These are phyloP conservation scores for Alternaria alternata DNA, from an alignment of 2,329 filamentous ascomycete genomes.

Conservation along the genomic window DNA sequence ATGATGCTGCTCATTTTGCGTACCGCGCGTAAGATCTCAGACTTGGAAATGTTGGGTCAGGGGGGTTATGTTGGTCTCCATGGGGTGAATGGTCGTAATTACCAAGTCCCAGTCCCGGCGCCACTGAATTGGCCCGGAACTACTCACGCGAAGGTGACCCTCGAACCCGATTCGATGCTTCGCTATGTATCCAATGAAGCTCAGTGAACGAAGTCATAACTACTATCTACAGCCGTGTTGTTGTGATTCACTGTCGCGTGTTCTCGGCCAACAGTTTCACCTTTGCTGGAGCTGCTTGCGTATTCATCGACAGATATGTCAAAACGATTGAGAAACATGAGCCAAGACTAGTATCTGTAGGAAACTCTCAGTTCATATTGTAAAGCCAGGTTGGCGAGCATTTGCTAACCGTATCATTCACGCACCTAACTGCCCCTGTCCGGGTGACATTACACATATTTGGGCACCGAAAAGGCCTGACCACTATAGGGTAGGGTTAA, in stretches of 20 bases:
- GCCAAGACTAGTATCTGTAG: not conserved
- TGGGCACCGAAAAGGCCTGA: not conserved
- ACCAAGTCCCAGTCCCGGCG: not conserved
- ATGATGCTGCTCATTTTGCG: not conserved
- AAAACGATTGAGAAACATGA: not conserved
- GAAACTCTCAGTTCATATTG: not conserved
- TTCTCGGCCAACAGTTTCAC: not conserved
- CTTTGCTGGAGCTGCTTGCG: not conserved
- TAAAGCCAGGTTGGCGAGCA: not conserved
- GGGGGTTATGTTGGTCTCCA: not conserved
- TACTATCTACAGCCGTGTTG: not conserved
- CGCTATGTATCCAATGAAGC: not conserved
- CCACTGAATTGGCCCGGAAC: not conserved
- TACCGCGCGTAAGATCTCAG: not conserved
- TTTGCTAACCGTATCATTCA: not conserved
- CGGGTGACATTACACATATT: not conserved
- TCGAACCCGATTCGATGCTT: not conserved
- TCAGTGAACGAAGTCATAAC: not conserved
- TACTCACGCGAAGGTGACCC: not conserved
- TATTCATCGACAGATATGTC: not conserved
- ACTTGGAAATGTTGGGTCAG: not conserved
- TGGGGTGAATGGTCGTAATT: not conserved
- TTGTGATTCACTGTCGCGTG: not conserved
- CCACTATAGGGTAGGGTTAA: not conserved
- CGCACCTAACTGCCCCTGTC: not conserved